Conservation (phyloP, 2,329 filamentous ascomycete species). For the Canariomyces notabilis region DNA sequence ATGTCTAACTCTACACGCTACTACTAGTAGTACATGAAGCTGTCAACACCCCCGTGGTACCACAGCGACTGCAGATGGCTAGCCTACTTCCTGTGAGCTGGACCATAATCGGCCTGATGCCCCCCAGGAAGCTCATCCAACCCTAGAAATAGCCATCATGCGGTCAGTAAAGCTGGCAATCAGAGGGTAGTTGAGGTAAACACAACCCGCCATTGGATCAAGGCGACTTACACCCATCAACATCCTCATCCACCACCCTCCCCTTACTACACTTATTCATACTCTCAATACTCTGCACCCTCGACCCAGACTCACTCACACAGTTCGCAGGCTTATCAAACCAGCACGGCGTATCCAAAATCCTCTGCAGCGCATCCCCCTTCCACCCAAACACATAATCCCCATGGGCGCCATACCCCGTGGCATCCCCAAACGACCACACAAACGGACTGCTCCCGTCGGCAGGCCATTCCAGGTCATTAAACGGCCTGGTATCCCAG, state of each 20-base stretch:
- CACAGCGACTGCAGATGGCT: not conserved
- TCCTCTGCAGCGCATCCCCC: conserved; percentile 19
- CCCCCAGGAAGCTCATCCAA: conserved; percentile 1
- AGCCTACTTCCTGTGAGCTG: not conserved
- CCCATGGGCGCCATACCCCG: conserved; percentile 17
- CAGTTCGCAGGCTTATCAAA: conserved; percentile 17
- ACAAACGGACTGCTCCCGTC: conserved; percentile 19
- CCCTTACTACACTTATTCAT: conserved; percentile 18
- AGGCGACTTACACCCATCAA: conserved; percentile 21
- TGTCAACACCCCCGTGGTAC: not conserved
- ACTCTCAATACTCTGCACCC: conserved; percentile 13
- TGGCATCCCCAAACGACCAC: conserved; percentile 20
- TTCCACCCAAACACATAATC: conserved; percentile 22
- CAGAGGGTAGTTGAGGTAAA: no score
- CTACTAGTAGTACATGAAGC: not conserved
- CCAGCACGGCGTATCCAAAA: conserved; percentile 14
- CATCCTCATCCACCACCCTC: conserved; percentile 17
- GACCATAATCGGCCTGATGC: not conserved
- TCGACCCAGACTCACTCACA: conserved; percentile 5
- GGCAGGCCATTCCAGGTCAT: conserved; percentile 15
- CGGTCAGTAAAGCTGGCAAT: not conserved
- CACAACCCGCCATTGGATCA: not conserved
- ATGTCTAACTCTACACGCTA: no score
- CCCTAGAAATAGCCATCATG: not conserved
- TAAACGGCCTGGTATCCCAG: conserved; percentile 27